phyloP scores from a whole-genome alignment of 202 grass and related monocot species.

The Tripidium arundinaceum region DNA sequence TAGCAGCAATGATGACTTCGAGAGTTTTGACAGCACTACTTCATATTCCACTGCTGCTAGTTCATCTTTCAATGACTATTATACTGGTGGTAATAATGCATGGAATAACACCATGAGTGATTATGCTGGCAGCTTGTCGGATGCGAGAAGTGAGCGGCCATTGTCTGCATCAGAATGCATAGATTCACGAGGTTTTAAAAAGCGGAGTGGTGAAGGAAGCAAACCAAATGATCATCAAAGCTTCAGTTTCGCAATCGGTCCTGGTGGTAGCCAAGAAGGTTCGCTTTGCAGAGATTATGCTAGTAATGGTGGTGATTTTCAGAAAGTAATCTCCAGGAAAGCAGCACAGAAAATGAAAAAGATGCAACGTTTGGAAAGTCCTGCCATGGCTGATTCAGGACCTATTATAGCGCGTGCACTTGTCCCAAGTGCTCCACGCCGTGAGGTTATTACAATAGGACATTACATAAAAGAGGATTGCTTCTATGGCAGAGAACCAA shows the following conservation, averaged over 20 bases:
- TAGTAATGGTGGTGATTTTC: neutral
- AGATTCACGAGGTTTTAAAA: neutral
- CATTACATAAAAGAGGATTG: conserved; percentile 19
- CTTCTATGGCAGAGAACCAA: conserved; percentile 8
- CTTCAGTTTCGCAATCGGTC: neutral
- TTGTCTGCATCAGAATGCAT: neutral
- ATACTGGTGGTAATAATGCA: neutral
- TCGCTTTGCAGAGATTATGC: neutral
- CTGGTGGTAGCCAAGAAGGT: neutral
- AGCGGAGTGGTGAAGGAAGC: neutral
- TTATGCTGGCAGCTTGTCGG: neutral
- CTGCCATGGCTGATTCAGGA: neutral
- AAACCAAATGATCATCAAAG: neutral
- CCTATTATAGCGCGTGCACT: neutral
- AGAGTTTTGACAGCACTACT: neutral
- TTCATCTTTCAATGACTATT: neutral
- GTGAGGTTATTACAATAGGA: conserved; percentile 11
- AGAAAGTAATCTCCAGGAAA: conserved; percentile 1
- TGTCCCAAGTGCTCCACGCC: neutral
- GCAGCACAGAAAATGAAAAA: neutral
- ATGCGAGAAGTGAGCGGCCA: neutral
- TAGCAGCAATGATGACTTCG: neutral
- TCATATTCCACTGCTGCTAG: neutral
- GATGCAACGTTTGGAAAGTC: neutral
- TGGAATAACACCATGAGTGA: neutral